phyloP scores from a whole-genome alignment of 208 protist genomes.

The Crithidia bombi region DNA sequence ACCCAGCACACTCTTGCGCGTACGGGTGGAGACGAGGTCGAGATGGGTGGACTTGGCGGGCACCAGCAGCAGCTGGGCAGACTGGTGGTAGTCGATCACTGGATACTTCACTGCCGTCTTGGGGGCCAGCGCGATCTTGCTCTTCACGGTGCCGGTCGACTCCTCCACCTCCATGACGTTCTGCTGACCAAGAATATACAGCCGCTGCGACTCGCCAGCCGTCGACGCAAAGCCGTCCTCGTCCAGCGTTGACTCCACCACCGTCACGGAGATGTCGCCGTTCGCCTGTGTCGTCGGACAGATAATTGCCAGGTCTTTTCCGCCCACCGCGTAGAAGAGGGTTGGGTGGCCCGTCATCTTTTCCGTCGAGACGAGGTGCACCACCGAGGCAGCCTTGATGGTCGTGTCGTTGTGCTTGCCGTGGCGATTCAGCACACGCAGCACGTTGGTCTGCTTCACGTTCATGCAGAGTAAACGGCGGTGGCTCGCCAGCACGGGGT shows the following conservation, averaged over 20 bases:
- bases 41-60: slow-evolving; percentile 78
- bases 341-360: slow-evolving; percentile 48
- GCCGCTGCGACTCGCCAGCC: slow-evolving; percentile 53
- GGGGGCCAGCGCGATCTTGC: slow-evolving; percentile 47
- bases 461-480: slow-evolving; percentile 82
- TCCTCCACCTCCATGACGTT: slow-evolving; percentile 77
- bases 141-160: slow-evolving; percentile 41
- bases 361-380: slow-evolving; percentile 67
- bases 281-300: slow-evolving; percentile 68
- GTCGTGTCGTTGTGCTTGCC: slow-evolving; percentile 73
- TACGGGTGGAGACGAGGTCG: slow-evolving; percentile 72
- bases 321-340: slow-evolving; percentile 82
- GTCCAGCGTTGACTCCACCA: slow-evolving; percentile 46
- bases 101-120: slow-evolving; percentile 71
- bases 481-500: slow-evolving; percentile 65
- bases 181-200: slow-evolving; percentile 67
- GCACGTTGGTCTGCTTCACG: slow-evolving; percentile 77
- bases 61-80: slow-evolving; percentile 61
- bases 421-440: slow-evolving; percentile 76
- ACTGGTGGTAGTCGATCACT: slow-evolving; percentile 68
- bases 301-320: slow-evolving; percentile 62
- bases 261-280: slow-evolving; percentile 60
- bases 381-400: slow-evolving; percentile 49
- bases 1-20: slow-evolving; percentile 63
- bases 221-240: slow-evolving; percentile 68